Evolutionary conservation across 2,329 filamentous ascomycete genomes (phyloP).

Genomic region (Myriosclerotinia curreyana): DNA sequence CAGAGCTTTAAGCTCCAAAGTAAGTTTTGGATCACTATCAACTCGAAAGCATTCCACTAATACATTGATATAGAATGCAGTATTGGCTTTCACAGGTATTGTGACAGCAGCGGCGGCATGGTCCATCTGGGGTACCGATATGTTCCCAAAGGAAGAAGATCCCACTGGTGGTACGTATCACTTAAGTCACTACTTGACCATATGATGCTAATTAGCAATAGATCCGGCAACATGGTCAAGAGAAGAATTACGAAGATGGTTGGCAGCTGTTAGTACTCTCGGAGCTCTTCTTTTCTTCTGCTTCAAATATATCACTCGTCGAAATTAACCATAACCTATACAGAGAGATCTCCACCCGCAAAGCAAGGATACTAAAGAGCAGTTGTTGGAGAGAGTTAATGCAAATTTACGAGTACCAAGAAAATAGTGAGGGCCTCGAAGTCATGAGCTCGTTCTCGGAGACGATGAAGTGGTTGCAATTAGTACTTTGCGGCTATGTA

Average conservation of each 20-base stretch:
- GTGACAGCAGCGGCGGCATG: constrained; percentile 78
- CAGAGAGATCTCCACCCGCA: constrained; percentile 64
- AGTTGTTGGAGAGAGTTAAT: constrained; percentile 66
- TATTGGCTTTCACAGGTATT: constrained; percentile 75
- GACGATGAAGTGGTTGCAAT: background rate
- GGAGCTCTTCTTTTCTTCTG: constrained; percentile 7
- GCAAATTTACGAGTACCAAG: constrained; percentile 57
- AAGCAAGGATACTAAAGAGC: constrained; percentile 56
- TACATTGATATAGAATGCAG: constrained; percentile 54
- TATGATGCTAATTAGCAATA: constrained; percentile 34
- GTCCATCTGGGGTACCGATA: constrained; percentile 76
- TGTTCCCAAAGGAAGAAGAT: constrained; percentile 73
- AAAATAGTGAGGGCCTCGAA: background rate
- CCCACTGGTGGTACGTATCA: constrained; percentile 65
- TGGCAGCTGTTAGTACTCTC: constrained; percentile 64
- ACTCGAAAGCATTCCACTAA: background rate
- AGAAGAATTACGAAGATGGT: constrained; percentile 77
- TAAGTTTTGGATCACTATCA: constrained; percentile 40
- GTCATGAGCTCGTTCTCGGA: background rate
- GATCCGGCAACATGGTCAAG: constrained; percentile 71
- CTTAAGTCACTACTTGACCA: background rate
- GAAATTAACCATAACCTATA: constrained; percentile 8
- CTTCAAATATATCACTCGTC: constrained; percentile 1
- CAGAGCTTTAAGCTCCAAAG: constrained; percentile 66
- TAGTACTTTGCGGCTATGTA: background rate